Base-by-base conservation (phyloP, 2,329 filamentous ascomycete species). In the Sarocladium brachiariae region DNA sequence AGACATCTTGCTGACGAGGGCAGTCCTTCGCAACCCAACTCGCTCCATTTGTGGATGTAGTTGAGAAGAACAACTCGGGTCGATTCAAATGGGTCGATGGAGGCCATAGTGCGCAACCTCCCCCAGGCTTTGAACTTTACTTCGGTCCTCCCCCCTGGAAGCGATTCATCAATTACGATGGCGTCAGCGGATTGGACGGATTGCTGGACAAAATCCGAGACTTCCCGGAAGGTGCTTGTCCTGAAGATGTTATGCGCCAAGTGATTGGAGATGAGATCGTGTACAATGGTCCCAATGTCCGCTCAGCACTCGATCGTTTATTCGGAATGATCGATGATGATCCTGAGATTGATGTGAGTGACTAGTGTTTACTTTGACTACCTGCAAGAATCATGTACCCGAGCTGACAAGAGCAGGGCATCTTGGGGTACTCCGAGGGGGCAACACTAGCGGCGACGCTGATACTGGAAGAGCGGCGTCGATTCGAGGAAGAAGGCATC, bases 401-500 rank as follows among this genome's bases (percentile, higher is more conserved):
- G 13, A 30, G 27, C 27, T 21, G 37, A 24, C 39, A 31, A 4
- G 16, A 49, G 13, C 34, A 64, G 59, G 79, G 75, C 2, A 74
- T 83, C 41, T 69, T 83, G 16, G 80, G 80, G 1, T 83, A 82
- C 57, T 81, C 78, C 0, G 79, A 83, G 58, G 80, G 80, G 2
- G 78, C 80, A 1, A 75, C 74, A 0, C 70, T 78, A 13, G 80
- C 78, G 0, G 73, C 73, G 0, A 78, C 73, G 1, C 58, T 78
- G 8, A 64, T 81, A 8, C 62, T 81, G 3, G 72, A 78, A 48
- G 76, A 80, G 57, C 65, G 39, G 5, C 19, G 39, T 8, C 39
- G 21, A 3, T 43, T 25, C 7, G 70, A 62, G 38, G 55, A 63
- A 37, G 50, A 62, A 13, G 64, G 63, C 10, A 57, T 60, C 13